Base-by-base conservation (phyloP, 768 basidiomycete species). In the Dioszegia aurantiaca region DNA sequence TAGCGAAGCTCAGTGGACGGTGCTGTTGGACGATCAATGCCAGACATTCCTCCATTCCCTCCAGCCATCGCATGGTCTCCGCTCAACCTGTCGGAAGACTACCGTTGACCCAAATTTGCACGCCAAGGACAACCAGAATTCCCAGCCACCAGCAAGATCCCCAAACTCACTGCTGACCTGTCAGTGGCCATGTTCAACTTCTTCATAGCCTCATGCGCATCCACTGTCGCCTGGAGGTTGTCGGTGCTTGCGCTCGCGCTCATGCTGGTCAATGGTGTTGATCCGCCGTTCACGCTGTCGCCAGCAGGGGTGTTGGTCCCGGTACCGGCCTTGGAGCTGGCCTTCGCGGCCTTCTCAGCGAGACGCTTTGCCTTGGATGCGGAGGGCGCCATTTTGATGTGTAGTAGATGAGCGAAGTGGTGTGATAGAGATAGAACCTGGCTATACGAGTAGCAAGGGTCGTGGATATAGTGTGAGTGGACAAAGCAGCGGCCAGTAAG, bases 131-230 rank as follows among this genome's bases (percentile, higher is more conserved):
- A n/a, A n/a, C n/a, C n/a, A n/a, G n/a, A n/a, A n/a, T n/a, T n/a
- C n/a, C n/a, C n/a, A n/a, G n/a, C n/a, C n/a, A n/a, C n/a, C n/a
- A n/a, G n/a, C n/a, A n/a, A n/a, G n/a, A n/a, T n/a, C n/a, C n/a
- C n/a, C n/a, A 26, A 51, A 64, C 67, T 47, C 56, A 64, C 65
- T 17, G 77, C 80, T 41, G 63, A 90, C 88, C 94, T 84, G 72
- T 98, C 92, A 0, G 93, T 95, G 0, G 88, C 91, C 30, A 95
- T 72, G 64, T 83, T 86, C 57, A 97, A 82, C 80, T 90, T 94
- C 3, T 87, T 88, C 92, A 98, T 97, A 43, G 67, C 61, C 52
- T 61, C 67, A 3, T 84, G 58, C 11, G 72, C 81, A 43, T 68
- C 67, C 17, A 56, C 63, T 55, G 95, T 75, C n/a, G 16, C 37